Percentiles rank a stretch among this genome's conserved stretches.
Conservation (phyloP, 805 yeast genomes). For the Yarrowia yakushimensis region DNA sequence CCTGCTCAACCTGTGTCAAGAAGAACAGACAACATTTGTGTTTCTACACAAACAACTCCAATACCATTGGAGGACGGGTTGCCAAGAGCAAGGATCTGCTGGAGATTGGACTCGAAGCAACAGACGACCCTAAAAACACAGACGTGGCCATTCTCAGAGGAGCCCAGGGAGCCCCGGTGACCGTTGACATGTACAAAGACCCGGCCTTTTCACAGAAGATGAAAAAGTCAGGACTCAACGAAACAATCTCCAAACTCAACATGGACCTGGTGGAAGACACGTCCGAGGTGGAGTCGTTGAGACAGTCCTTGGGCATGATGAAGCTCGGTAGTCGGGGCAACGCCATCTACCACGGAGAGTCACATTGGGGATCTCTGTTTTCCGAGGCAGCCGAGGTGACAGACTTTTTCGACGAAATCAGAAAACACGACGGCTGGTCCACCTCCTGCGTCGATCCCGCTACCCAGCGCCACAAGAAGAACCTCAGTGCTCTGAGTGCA, state of each 20-base stretch:
- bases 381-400: conserved; percentile 33
- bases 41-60: conserved; percentile 25
- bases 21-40: conserved; percentile 30
- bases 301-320: conserved; percentile 38
- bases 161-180: not conserved
- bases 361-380: conserved; percentile 38
- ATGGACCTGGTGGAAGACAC: conserved; percentile 27
- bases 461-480: conserved; percentile 8
- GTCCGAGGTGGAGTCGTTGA: conserved; percentile 27
- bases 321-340: conserved; percentile 38
- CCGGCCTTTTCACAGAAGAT: not conserved
- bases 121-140: not conserved
- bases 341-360: conserved; percentile 38
- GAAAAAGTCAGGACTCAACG: conserved; percentile 8
- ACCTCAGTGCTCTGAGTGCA: conserved; percentile 13
- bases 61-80: conserved; percentile 11
- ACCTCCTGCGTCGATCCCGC: conserved; percentile 22
- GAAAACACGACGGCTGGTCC: conserved; percentile 10
- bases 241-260: conserved; percentile 2
- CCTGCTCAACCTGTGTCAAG: conserved; percentile 37
- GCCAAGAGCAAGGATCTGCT: conserved; percentile 20
- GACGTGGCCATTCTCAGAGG: not conserved
- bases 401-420: conserved; percentile 27
- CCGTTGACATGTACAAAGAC: conserved; percentile 5
- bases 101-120: not conserved